These are phyloP conservation scores for Camellia granthamiana DNA, from an alignment of 148 eudicot species.

Conservation along the genomic window DNA sequence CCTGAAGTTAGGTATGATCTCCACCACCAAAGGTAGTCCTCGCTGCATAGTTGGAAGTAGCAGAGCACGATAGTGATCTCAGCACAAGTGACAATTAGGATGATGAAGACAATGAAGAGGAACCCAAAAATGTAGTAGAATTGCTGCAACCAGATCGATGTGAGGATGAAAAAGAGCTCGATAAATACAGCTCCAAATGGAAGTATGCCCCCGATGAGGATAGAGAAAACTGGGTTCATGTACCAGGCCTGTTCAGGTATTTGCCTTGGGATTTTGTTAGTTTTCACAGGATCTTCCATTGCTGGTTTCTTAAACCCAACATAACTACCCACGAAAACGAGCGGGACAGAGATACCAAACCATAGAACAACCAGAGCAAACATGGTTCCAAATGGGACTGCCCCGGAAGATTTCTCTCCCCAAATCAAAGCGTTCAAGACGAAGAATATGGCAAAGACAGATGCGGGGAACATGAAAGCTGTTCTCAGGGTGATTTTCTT, in stretches of 20 bases:
- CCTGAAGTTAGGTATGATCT: slow-evolving; percentile 56
- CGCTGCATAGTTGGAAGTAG: slow-evolving; percentile 61
- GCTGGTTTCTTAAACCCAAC: slow-evolving; percentile 49
- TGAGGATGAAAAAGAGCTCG: slow-evolving; percentile 55
- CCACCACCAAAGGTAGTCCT: slow-evolving; percentile 66
- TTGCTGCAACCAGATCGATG: slow-evolving; percentile 59
- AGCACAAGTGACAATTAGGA: slow-evolving; percentile 47
- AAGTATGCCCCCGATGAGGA: slow-evolving; percentile 53
- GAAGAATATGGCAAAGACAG: slow-evolving; percentile 39
- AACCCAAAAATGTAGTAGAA: slow-evolving; percentile 59
- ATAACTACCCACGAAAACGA: slow-evolving; percentile 49
- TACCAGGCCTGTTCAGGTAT: slow-evolving; percentile 62
- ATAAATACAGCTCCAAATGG: slow-evolving; percentile 61
- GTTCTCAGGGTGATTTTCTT: slow-evolving; percentile 44
- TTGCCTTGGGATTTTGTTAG: slow-evolving; percentile 52
- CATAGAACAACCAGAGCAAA: slow-evolving; percentile 51
- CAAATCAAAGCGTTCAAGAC: slow-evolving; percentile 46
- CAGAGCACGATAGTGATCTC: slow-evolving; percentile 56
- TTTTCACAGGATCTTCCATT: slow-evolving; percentile 52
- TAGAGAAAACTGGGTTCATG: slow-evolving; percentile 49
- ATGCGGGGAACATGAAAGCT: slow-evolving; percentile 46
- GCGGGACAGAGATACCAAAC: slow-evolving; percentile 57
- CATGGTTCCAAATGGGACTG: slow-evolving; percentile 60
- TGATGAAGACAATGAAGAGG: slow-evolving; percentile 45
- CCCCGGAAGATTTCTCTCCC: slow-evolving; percentile 59